These are phyloP conservation scores for Hibiscus tridactylites DNA, from an alignment of 345 rosid genomes.

Conservation along the genomic window DNA sequence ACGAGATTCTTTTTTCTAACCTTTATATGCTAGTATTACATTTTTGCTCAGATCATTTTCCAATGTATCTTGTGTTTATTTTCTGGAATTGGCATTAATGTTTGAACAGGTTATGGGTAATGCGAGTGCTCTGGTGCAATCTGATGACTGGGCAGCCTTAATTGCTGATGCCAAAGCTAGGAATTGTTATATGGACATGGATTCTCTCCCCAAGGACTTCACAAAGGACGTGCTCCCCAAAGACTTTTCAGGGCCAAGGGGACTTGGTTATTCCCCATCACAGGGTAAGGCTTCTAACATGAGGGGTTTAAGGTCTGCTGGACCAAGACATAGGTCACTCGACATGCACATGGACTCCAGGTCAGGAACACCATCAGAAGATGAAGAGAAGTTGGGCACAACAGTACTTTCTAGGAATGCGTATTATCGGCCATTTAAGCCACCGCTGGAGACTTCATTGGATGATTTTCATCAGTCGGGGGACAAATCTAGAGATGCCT, in stretches of 20 bases:
- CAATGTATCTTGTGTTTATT: background rate
- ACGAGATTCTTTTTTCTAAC: conserved; percentile 16
- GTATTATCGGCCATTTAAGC: conserved; percentile 31
- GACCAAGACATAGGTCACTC: conserved; percentile 64
- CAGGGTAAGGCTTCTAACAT: conserved; percentile 44
- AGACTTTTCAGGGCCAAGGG: conserved; percentile 44
- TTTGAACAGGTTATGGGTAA: conserved; percentile 87
- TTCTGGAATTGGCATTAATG: conserved; percentile 9
- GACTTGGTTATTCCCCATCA: conserved; percentile 30
- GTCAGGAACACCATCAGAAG: conserved; percentile 68
- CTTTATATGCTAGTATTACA: background rate
- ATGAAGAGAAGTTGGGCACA: conserved; percentile 53
- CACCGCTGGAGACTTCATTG: conserved; percentile 40
- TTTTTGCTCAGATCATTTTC: background rate
- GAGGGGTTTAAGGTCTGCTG: conserved; percentile 64
- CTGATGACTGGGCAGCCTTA: conserved; percentile 94
- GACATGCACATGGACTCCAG: conserved; percentile 57
- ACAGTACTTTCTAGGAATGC: conserved; percentile 48
- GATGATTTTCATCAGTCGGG: conserved; percentile 60
- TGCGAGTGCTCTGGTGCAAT: conserved; percentile 69
- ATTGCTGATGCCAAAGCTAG: conserved; percentile 80
- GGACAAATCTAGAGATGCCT: conserved; percentile 63
- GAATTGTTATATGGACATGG: conserved; percentile 90
- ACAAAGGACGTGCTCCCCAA: conserved; percentile 17
- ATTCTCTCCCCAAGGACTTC: conserved; percentile 74